Percentiles rank a stretch among this genome's conserved stretches.
These are phyloP conservation scores for Ogataea ramenticola DNA, from an alignment of 805 yeast genomes.

Conservation along the genomic window DNA sequence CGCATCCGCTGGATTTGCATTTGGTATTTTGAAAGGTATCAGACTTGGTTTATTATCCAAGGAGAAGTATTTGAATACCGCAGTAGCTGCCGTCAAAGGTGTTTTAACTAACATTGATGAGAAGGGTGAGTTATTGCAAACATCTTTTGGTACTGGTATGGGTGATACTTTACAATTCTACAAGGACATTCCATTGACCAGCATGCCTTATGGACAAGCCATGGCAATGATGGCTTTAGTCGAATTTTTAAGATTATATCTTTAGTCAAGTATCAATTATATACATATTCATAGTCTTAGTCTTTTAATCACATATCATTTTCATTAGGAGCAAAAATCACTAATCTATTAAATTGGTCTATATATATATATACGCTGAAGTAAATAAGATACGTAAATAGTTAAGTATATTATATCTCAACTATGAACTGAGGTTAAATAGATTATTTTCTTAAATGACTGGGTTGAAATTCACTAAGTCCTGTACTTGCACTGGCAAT, in stretches of 20 bases:
- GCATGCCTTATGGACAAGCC: slow-evolving; percentile 31
- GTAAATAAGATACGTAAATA: no score
- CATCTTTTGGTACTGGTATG: slow-evolving; percentile 32
- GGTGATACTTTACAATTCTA: slow-evolving; percentile 26
- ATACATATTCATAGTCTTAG: neutral
- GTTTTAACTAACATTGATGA: slow-evolving; percentile 21
- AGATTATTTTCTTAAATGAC: no score
- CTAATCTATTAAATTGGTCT: no score
- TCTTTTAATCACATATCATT: no score
- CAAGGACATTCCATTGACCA: slow-evolving; percentile 27
- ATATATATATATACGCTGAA: no score
- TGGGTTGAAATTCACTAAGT: slow-evolving; percentile 1
- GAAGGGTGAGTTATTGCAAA: slow-evolving; percentile 26
- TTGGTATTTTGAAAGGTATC: slow-evolving; percentile 27
- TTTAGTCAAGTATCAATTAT: slow-evolving; percentile 1
- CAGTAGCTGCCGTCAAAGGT: slow-evolving; percentile 27
- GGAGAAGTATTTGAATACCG: slow-evolving; percentile 18
- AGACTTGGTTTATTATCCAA: slow-evolving; percentile 20
- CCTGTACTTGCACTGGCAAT: slow-evolving; percentile 2
- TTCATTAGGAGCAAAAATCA: no score
- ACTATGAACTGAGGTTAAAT: no score
- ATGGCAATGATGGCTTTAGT: slow-evolving; percentile 32
- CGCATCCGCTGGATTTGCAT: slow-evolving; percentile 31
- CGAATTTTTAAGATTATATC: slow-evolving; percentile 19
- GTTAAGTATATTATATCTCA: no score